Percentiles rank a stretch among this genome's conserved stretches.
Conservation (phyloP, 2,329 filamentous ascomycete species). For the Trichothecium roseum region DNA sequence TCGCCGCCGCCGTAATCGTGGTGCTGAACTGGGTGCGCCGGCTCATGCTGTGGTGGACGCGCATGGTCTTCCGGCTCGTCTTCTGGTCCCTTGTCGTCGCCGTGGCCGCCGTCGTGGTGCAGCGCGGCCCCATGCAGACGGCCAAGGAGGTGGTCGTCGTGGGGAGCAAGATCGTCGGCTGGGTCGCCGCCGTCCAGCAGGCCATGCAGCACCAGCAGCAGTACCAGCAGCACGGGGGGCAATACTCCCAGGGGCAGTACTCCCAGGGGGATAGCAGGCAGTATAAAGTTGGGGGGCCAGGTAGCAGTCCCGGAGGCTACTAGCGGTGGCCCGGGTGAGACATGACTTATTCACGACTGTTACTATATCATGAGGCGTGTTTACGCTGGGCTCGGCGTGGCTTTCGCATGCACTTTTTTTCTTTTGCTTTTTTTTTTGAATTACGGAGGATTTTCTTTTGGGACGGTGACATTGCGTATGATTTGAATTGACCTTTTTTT, state of each 20-base stretch:
- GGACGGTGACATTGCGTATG: not conserved
- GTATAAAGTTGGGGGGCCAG: not conserved
- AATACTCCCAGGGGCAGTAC: slow-evolving; percentile 9
- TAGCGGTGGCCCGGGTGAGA: too few relatives aligned
- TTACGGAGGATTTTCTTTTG: too few relatives aligned
- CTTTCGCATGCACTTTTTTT: too few relatives aligned
- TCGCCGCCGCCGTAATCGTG: slow-evolving; percentile 46
- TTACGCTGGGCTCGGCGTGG: too few relatives aligned
- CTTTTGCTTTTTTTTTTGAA: too few relatives aligned
- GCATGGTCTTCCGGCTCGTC: slow-evolving; percentile 49
- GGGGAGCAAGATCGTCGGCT: slow-evolving; percentile 31
- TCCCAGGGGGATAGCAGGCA: slow-evolving; percentile 8
- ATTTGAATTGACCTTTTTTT: slow-evolving; percentile 3
- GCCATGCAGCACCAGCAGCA: slow-evolving; percentile 46
- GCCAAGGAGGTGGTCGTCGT: slow-evolving; percentile 44
- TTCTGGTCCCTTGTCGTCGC: slow-evolving; percentile 54
- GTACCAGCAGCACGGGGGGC: slow-evolving; percentile 37
- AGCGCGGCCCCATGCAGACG: slow-evolving; percentile 56
- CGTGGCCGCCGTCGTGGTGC: slow-evolving; percentile 46
- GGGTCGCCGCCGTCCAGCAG: slow-evolving; percentile 36
- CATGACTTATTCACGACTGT: too few relatives aligned
- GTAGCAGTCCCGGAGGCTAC: too few relatives aligned
- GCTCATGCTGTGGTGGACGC: slow-evolving; percentile 66
- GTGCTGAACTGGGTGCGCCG: slow-evolving; percentile 62
- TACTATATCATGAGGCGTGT: too few relatives aligned